Base-by-base conservation (phyloP, 106 monocot genomes). In the Phalaenopsis equestris region DNA sequence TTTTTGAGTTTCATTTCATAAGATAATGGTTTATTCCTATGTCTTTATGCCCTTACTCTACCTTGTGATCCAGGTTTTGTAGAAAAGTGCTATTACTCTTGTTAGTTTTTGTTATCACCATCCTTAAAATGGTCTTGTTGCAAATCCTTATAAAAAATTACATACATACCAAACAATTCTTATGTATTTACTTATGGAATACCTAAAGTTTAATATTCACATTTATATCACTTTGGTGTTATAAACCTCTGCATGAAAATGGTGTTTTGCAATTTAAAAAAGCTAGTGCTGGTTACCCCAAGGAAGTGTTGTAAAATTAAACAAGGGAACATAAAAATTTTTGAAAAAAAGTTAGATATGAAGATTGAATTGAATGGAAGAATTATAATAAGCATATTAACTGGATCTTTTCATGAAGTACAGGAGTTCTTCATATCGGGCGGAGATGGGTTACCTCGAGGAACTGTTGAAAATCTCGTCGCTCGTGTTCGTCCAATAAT, bases 371-470 rank as follows among this genome's bases (percentile, higher is more conserved):
- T 70, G 11, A 39, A 39, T 70, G 10, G 7, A 39, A 4, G 70
- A 70, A 70, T 38, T 70, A 70, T 21, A 70, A 70, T 70, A 70
- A 30, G 14, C 70, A 36, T 37, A 39, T 4, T 70, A 16, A 70
- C 12, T 0, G 70, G 39, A 39, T 38, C 15, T 70, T 74, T 42
- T 24, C 49, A 23, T 83, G 6, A 42, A 46, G 57, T 89, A 80
- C 82, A 97, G 97, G 97, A 97, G 80, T 97, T 97, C 81, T 97
- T 97, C 70, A 87, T 97, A 81, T 94, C 97, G 79, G 97, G 97
- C 55, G 97, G 97, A 85, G 97, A 97, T 86, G 97, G 97, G 43
- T 76, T 97, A 78, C 97, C 97, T 84, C 91, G 97, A 77, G 97
- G 97, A 80, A 92, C 92, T 36, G 97, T 97, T 73, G 97, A 97